Base-by-base conservation (phyloP, 2,329 filamentous ascomycete genomes). In the Fusarium scirpi region DNA sequence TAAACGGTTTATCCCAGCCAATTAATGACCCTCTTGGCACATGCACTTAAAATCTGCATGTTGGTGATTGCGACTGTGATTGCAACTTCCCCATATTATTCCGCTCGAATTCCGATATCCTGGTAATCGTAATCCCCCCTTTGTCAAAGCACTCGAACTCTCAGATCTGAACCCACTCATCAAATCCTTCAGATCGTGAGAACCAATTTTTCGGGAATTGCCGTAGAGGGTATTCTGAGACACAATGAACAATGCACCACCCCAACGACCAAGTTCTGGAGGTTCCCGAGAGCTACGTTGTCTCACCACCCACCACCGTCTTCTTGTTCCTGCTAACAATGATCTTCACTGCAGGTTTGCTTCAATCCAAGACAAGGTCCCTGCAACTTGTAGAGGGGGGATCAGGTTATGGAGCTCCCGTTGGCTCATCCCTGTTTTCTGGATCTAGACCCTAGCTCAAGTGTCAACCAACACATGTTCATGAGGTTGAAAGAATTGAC, bases 351-450 rank as follows among this genome's bases (percentile, higher is more conserved):
- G 32, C 32, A 52, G 20, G 22, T 43, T 48, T 48, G 22, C 18
- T 40, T 30, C 15, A 22, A 58, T 34, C 43, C 22, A 24, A 27
- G 43, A 34, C 63, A 55, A 5, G 43, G 24, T n/a, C 25, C 15
- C 24, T 25, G 24, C 18, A 20, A 16, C 8, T 20, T 20, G 48
- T 18, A 18, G 48, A 52, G 48, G 32, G 48, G 24, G 16, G 16
- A 18, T 11, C 32, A 27, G 2, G 34, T n/a, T 38, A 38, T n/a
- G 18, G 48, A 24, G 6, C 22, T 49, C 11, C 44, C 22, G 9
- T n/a, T 15, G 34, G 16, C 8, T 20, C 18, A 66, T 66, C 63
- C 63, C 63, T 66, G 63, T 55, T 49, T 66, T 44, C 8, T 41
- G 25, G 44, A 45, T 49, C 63, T 24, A 43, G 43, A 41, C 48